phyloP scores from a whole-genome alignment of 148 eudicot species.

The Cornus florida region DNA sequence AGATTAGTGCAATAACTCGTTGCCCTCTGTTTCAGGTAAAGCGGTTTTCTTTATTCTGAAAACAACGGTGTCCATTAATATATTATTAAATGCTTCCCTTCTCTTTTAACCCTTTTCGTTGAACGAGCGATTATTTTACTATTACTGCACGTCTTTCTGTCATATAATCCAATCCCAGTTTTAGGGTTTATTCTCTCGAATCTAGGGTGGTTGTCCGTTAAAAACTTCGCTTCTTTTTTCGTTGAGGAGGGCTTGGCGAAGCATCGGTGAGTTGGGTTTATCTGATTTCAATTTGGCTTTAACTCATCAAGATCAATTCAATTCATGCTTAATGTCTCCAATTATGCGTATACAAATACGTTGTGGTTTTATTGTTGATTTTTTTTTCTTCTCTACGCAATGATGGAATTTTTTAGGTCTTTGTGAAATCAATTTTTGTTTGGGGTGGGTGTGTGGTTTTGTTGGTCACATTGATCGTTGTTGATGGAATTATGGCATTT shows the following conservation, averaged over 20 bases:
- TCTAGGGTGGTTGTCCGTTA: slow-evolving; percentile 1
- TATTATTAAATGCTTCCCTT: not conserved
- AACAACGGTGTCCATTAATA: too few relatives aligned
- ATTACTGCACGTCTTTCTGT: not conserved
- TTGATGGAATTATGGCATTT: not conserved
- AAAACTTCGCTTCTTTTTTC: too few relatives aligned
- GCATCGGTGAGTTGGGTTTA: not conserved
- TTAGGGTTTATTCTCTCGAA: slow-evolving; percentile 25
- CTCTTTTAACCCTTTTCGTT: too few relatives aligned
- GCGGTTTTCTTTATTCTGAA: not conserved
- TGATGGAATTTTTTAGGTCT: not conserved
- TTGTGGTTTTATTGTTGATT: not conserved
- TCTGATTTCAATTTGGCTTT: not conserved
- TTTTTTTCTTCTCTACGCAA: not conserved
- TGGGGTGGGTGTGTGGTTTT: not conserved
- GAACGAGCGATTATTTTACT: not conserved
- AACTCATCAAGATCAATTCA: not conserved
- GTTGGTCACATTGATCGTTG: not conserved
- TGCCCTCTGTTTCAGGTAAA: not conserved
- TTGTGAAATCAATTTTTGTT: not conserved
- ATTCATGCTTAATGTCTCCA: not conserved
- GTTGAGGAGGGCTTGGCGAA: not conserved
- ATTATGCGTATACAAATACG: too few relatives aligned
- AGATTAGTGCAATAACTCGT: too few relatives aligned
- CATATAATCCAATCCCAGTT: not conserved